phyloP scores from a whole-genome alignment of 75 land plant species.

The Sequoiadendron giganteum region DNA sequence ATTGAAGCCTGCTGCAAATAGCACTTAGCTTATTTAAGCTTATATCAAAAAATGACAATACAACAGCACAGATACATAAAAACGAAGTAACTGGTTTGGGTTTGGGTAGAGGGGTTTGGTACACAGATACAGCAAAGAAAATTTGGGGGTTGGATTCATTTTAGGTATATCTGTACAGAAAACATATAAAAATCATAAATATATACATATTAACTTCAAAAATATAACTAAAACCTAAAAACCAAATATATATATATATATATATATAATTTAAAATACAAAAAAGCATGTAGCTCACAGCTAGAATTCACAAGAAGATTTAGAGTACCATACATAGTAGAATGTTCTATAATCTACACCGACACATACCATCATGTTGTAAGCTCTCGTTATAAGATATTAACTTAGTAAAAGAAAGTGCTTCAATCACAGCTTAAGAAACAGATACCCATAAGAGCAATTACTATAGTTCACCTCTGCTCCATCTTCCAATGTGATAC shows the following conservation, averaged over 20 bases:
- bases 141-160: no score
- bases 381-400: background rate
- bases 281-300: background rate
- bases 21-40: background rate
- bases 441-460: slow-evolving; percentile 1
- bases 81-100: no score
- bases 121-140: no score
- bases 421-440: background rate
- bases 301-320: background rate
- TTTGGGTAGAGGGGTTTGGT: no score
- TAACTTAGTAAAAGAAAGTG: background rate
- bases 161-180: no score
- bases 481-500: slow-evolving; percentile 67
- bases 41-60: slow-evolving; percentile 1
- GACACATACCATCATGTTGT: background rate
- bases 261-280: background rate
- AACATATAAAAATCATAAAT: no score
- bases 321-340: background rate
- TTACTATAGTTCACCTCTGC: slow-evolving; percentile 46
- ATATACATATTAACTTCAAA: no score
- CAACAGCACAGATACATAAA: background rate
- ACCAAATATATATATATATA: no score
- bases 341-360: background rate
- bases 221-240: no score
- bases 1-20: background rate